Evolutionary conservation across 441 rosid species (phyloP).

Genomic region (Erodium texanum): DNA sequence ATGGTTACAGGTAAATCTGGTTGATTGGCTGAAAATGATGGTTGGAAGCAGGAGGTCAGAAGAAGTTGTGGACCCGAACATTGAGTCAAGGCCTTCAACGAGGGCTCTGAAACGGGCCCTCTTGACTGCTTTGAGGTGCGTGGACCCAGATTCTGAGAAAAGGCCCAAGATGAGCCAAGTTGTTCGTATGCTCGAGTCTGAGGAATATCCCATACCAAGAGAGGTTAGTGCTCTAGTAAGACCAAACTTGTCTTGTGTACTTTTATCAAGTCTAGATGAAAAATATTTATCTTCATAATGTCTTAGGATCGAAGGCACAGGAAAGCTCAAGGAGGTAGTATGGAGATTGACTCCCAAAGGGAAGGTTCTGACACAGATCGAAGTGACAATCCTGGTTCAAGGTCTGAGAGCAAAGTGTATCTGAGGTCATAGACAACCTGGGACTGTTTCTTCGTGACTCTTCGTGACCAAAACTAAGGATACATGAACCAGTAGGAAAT

Average conservation of each 20-base stretch:
- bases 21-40: constrained; percentile 98
- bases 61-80: constrained; percentile 80
- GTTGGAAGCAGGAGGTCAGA: constrained; percentile 72
- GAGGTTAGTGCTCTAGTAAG: constrained; percentile 69
- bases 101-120: constrained; percentile 74
- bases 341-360: constrained; percentile 59
- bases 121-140: constrained; percentile 87
- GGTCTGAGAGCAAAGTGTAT: constrained; percentile 40
- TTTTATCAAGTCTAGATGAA: no score
- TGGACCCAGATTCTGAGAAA: constrained; percentile 84
- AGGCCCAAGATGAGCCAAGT: constrained; percentile 96
- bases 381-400: constrained; percentile 55
- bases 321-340: constrained; percentile 47
- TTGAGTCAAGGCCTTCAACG: constrained; percentile 67
- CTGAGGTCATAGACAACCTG: constrained; percentile 15
- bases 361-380: constrained; percentile 70
- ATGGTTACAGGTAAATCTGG: constrained; percentile 67
- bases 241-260: background rate
- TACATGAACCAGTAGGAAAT: background rate
- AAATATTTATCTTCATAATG: constrained; percentile 1
- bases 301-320: constrained; percentile 69
- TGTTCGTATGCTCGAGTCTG: constrained; percentile 88
- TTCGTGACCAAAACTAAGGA: no score
- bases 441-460: no score
- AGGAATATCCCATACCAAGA: constrained; percentile 85